Evolutionary conservation across 257 asterid species (phyloP).

Genomic region (Salvia rosmarinus): DNA sequence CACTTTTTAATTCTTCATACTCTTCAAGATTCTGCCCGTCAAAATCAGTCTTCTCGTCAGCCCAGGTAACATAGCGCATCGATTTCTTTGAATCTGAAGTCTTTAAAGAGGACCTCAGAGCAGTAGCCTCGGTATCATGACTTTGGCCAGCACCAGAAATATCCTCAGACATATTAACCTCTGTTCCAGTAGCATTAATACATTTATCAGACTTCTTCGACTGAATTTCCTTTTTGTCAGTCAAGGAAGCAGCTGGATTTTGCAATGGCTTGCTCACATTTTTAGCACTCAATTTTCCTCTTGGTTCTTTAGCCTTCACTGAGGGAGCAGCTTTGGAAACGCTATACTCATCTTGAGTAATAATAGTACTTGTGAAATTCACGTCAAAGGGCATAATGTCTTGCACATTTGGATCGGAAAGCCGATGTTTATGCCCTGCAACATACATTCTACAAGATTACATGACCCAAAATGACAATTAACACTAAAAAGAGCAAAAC

Average conservation of each 20-base stretch:
- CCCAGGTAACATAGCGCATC: conserved; percentile 74
- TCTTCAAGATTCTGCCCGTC: conserved; percentile 48
- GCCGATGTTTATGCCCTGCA: conserved; percentile 54
- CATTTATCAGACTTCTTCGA: conserved; percentile 30
- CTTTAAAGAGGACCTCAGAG: conserved; percentile 72
- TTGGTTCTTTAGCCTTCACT: conserved; percentile 39
- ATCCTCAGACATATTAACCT: conserved; percentile 40
- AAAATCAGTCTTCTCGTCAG: conserved; percentile 59
- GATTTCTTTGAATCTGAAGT: conserved; percentile 57
- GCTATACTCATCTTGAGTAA: conserved; percentile 67
- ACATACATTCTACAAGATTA: conserved; percentile 38
- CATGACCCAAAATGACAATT: conserved; percentile 17
- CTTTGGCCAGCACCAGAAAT: conserved; percentile 40
- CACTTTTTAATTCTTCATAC: conserved; percentile 41
- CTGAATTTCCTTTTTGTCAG: conserved; percentile 40
- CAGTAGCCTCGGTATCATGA: conserved; percentile 28
- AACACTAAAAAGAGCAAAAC: conserved; percentile 12
- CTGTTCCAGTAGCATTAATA: conserved; percentile 23
- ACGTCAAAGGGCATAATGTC: conserved; percentile 45
- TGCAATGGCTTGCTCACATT: conserved; percentile 32
- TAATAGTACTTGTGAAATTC: conserved; percentile 67
- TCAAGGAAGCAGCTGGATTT: conserved; percentile 43
- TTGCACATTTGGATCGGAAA: conserved; percentile 34
- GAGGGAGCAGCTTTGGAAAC: conserved; percentile 47
- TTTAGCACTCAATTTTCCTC: conserved; percentile 39